A percentile compares a stretch with the other conserved stretches of the same genome.
phyloP scores from a whole-genome alignment of 2,329 filamentous ascomycete genomes.

The Paecilomyces niveus region DNA sequence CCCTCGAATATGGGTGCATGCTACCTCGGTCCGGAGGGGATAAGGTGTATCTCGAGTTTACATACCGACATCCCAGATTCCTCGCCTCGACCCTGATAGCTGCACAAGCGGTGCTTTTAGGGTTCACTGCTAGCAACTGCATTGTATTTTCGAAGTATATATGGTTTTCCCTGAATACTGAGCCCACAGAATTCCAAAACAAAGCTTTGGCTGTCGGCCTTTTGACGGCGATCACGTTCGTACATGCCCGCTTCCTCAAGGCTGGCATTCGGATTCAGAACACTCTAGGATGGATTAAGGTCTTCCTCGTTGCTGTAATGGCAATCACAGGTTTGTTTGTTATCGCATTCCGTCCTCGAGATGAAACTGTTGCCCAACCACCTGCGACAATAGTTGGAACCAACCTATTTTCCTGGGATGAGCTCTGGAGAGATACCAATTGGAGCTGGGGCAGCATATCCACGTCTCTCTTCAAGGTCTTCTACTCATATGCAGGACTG shows the following conservation, averaged over 20 bases:
- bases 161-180: slow-evolving; percentile 50
- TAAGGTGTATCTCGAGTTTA: slow-evolving; percentile 66
- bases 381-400: background rate
- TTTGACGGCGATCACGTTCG: slow-evolving; percentile 49
- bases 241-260: slow-evolving; percentile 54
- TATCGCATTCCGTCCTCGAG: slow-evolving; percentile 40
- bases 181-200: slow-evolving; percentile 44
- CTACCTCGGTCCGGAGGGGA: slow-evolving; percentile 60
- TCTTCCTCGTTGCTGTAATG: slow-evolving; percentile 55
- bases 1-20: slow-evolving; percentile 64
- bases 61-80: slow-evolving; percentile 56
- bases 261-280: slow-evolving; percentile 56
- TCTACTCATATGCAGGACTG: slow-evolving; percentile 62
- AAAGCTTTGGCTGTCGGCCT: slow-evolving; percentile 53
- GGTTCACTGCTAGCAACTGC: slow-evolving; percentile 64
- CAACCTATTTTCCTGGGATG: slow-evolving; percentile 38
- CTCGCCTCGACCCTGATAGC: slow-evolving; percentile 59
- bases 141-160: slow-evolving; percentile 62
- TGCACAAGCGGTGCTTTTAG: slow-evolving; percentile 56
- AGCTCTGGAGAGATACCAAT: slow-evolving; percentile 57
- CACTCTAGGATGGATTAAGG: slow-evolving; percentile 56
- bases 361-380: slow-evolving; percentile 5
- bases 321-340: slow-evolving; percentile 55
- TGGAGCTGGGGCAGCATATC: slow-evolving; percentile 65
- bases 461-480: slow-evolving; percentile 56